Evolutionary conservation across 108 stramenopile species (phyloP), one percentile per base, ranked within the genome.

Genomic region (Nitzschia sp.): DNA sequence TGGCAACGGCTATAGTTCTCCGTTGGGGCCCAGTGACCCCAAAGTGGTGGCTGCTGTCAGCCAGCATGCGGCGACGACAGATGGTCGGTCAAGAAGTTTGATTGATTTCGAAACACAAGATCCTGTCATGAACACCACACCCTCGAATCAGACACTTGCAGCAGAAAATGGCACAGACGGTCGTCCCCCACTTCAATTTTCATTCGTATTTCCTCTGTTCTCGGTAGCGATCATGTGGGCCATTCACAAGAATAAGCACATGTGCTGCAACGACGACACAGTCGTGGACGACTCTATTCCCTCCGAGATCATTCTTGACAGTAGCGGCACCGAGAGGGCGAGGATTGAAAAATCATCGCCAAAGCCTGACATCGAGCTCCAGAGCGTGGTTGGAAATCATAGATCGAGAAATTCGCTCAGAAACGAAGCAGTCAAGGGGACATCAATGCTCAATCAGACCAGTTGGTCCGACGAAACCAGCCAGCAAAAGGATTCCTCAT

Each of bases 311-410:
- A 2, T 53, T n/a, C 24, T 53, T n/a, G 21, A 24, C 8, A 53
- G 24, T n/a, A 53, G 19, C n/a, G 38, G 6, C 9, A 42, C 38
- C 6, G 9, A 42, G 38, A 42, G 13, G 13, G 38, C 9, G 38
- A n/a, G n/a, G n/a, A n/a, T n/a, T 45, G 13, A n/a, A n/a, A n/a
- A n/a, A 15, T 53, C 13, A 6, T 6, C 51, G 18, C 5, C 4
- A 53, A 53, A 24, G 19, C 9, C 15, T 2, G 62, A 63, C 24
- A 63, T 63, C 23, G 62, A 63, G 62, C 42, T 63, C 19, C 62
- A 59, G 27, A 59, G 29, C 19, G 24, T 53, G n/a, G n/a, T 24
- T 6, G 24, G 21, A 5, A 6, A n/a, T 4, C n/a, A n/a, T n/a
- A 53, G 51, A n/a, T 4, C 51, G n/a, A n/a, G 21, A 6, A 6